Percentiles rank a stretch among this genome's conserved stretches.
phyloP scores from a whole-genome alignment of 148 eudicot genomes.

The Camellia japonica region DNA sequence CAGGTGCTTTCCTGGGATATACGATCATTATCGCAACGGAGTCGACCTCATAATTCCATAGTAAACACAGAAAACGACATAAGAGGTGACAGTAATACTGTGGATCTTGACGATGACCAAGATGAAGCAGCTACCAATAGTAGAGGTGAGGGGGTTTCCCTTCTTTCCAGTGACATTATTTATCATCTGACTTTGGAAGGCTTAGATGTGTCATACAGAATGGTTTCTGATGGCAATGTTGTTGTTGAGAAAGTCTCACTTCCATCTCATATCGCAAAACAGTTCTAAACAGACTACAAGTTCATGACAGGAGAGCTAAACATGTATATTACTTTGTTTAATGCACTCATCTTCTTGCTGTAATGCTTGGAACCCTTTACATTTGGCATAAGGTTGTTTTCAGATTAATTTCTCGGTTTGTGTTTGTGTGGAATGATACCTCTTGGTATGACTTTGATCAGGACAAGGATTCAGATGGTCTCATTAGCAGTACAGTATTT shows the following conservation, averaged over 20 bases:
- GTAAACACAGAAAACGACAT: slow-evolving; percentile 20
- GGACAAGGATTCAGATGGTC: too few species aligned
- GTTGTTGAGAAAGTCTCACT: slow-evolving; percentile 46
- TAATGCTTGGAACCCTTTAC: not conserved
- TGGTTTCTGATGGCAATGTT: slow-evolving; percentile 51
- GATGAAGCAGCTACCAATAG: slow-evolving; percentile 26
- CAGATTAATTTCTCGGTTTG: not conserved
- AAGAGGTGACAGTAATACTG: slow-evolving; percentile 4
- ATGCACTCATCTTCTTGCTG: not conserved
- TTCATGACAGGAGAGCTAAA: slow-evolving; percentile 25
- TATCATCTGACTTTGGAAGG: slow-evolving; percentile 79
- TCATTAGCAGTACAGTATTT: too few species aligned
- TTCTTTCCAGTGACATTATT: slow-evolving; percentile 24
- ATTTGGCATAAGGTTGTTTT: slow-evolving; percentile 1
- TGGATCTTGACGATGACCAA: slow-evolving; percentile 17
- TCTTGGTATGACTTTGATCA: too few species aligned
- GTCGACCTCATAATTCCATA: slow-evolving; percentile 45
- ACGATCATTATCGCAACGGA: slow-evolving; percentile 78
- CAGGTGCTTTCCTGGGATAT: slow-evolving; percentile 97
- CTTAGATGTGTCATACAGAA: slow-evolving; percentile 63
- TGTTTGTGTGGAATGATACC: too few species aligned
- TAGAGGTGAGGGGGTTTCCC: slow-evolving; percentile 22
- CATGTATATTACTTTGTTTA: not conserved
- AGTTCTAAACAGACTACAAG: slow-evolving; percentile 24
- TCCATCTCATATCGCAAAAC: slow-evolving; percentile 3